These are phyloP conservation scores for Globisporangium spinosum DNA, from an alignment of 352 stramenopile genomes.

Conservation along the genomic window DNA sequence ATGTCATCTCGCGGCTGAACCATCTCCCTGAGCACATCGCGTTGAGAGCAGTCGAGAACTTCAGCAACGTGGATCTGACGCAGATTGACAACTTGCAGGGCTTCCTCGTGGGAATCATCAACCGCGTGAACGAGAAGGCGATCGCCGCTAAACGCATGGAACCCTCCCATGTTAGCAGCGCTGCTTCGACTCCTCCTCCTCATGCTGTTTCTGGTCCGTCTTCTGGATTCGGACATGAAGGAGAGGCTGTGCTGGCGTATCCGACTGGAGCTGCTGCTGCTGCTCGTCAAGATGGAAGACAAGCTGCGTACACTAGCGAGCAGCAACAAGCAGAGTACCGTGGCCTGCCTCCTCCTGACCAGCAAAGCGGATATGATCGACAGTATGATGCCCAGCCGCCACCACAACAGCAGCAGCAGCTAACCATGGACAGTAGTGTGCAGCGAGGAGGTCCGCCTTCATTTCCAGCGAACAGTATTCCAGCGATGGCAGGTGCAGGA, in stretches of 20 bases:
- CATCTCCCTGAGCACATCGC: constrained; percentile 66
- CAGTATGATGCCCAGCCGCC: constrained; percentile 28
- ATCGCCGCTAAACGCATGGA: constrained; percentile 26
- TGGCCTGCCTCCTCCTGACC: constrained; percentile 12
- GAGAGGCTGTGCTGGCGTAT: constrained; percentile 8
- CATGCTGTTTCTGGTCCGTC: neutral
- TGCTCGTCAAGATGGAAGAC: neutral
- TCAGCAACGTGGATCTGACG: constrained; percentile 70
- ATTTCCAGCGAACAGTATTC: constrained; percentile 13
- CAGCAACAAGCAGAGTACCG: constrained; percentile 24
- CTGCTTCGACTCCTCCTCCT: neutral
- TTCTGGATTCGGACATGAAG: constrained; percentile 1
- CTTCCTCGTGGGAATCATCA: constrained; percentile 85
- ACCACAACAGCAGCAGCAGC: constrained; percentile 28
- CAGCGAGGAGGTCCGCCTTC: constrained; percentile 8
- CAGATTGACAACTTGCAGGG: constrained; percentile 75
- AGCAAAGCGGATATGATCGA: constrained; percentile 24
- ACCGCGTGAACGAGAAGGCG: constrained; percentile 68
- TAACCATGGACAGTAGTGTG: constrained; percentile 6
- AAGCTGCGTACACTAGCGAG: constrained; percentile 6
- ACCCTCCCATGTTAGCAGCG: neutral
- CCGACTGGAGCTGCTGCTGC: neutral
- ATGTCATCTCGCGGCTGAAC: constrained; percentile 61
- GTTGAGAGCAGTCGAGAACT: constrained; percentile 67
- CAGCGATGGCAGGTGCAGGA: neutral